Evolutionary conservation across 2,329 filamentous ascomycete genomes (phyloP).

Genomic region (Tolypocladium tropicale): DNA sequence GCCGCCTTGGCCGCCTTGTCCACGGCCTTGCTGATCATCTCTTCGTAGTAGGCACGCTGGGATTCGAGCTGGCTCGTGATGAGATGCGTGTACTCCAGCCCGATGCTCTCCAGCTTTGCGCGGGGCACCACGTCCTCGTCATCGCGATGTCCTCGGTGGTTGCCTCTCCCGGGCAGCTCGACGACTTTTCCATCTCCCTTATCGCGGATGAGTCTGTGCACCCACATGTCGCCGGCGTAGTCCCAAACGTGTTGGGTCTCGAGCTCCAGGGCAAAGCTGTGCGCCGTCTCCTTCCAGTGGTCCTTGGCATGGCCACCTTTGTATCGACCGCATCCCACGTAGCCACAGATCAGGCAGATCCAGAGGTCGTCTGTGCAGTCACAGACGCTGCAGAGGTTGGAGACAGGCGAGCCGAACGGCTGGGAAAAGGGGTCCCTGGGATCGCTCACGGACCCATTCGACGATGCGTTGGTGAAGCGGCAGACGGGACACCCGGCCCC

Average conservation of each 20-base stretch:
- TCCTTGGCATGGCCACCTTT: conserved; percentile 88
- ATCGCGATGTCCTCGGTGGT: conserved; percentile 20
- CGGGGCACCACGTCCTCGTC: conserved; percentile 62
- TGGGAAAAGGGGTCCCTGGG: conserved; percentile 38
- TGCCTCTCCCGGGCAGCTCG: conserved; percentile 60
- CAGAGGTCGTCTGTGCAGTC: conserved; percentile 75
- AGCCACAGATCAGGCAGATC: conserved; percentile 91
- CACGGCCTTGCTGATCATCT: conserved; percentile 76
- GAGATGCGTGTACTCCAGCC: conserved; percentile 88
- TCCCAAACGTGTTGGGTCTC: conserved; percentile 96
- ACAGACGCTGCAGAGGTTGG: conserved; percentile 73
- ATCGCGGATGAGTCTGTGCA: conserved; percentile 87
- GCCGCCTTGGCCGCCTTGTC: conserved; percentile 77
- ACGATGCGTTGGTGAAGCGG: conserved; percentile 59
- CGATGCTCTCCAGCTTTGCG: conserved; percentile 64
- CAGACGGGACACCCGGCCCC: conserved; percentile 91
- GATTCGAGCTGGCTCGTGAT: conserved; percentile 88
- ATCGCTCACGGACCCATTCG: conserved; percentile 25
- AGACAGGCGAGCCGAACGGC: conserved; percentile 48
- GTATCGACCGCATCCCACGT: conserved; percentile 87
- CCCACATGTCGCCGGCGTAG: conserved; percentile 90
- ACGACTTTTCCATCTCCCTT: conserved; percentile 89
- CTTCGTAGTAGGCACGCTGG: conserved; percentile 89
- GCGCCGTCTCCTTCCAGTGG: conserved; percentile 81
- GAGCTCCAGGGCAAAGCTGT: conserved; percentile 88